A percentile compares a stretch with the other conserved stretches of the same genome.
Conservation (phyloP, 2,329 filamentous ascomycete genomes). For the Xylaria sp. region DNA sequence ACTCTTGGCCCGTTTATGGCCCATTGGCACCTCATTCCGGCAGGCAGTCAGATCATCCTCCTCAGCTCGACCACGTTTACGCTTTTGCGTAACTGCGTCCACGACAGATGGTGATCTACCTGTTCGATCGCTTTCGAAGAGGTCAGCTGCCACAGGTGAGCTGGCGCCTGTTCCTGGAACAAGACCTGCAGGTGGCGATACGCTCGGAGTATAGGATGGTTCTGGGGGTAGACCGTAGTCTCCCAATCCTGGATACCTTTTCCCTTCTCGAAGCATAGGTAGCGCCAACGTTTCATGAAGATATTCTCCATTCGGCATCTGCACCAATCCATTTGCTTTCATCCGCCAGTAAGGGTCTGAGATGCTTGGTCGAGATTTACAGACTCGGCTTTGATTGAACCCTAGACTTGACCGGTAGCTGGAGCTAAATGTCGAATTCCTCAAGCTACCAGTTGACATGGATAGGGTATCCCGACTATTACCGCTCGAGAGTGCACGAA, state of each 20-base stretch:
- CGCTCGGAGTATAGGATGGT: conserved; percentile 28
- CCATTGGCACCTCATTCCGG: conserved; percentile 31
- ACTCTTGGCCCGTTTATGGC: conserved; percentile 37
- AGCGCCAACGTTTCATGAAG: conserved; percentile 57
- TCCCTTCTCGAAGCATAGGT: conserved; percentile 51
- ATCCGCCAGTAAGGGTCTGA: conserved; percentile 47
- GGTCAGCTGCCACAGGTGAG: conserved; percentile 4
- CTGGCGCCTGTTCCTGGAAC: conserved; percentile 1
- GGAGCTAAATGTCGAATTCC: conserved; percentile 43
- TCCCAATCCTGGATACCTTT: conserved; percentile 47
- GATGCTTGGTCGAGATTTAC: conserved; percentile 39
- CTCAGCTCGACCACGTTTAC: conserved; percentile 34
- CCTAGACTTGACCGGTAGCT: conserved; percentile 44
- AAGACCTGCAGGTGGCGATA: conserved; percentile 25
- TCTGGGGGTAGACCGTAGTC: conserved; percentile 43
- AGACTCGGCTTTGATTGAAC: conserved; percentile 41
- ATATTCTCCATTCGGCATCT: conserved; percentile 59
- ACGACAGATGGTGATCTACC: conserved; percentile 33
- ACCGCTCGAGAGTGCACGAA: conserved; percentile 37
- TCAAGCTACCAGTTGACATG: conserved; percentile 40
- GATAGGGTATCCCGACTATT: conserved; percentile 37
- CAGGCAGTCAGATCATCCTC: conserved; percentile 35
- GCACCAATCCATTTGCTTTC: conserved; percentile 50
- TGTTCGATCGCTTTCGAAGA: conserved; percentile 9
- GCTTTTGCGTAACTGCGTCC: conserved; percentile 31